Percentiles rank a stretch among this genome's conserved stretches.
phyloP scores from a whole-genome alignment of 192 early-diverging fungal species.

The Chytriomyces confervae region DNA sequence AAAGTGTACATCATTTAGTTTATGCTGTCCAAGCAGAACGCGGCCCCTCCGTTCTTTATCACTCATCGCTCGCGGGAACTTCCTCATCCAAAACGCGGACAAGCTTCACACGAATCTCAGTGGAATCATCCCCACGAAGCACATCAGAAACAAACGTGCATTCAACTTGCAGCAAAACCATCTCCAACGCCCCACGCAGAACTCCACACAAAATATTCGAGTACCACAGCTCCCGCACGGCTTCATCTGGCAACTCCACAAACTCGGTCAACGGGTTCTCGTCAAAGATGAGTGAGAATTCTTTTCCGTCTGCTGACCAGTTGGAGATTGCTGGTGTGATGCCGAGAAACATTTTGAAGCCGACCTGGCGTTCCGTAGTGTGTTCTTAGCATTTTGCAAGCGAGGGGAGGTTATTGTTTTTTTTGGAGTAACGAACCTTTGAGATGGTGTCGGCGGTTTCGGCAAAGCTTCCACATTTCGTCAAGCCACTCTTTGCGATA shows the following conservation, averaged over 20 bases:
- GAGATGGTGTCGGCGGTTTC: slow-evolving; percentile 95
- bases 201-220: slow-evolving; percentile 96
- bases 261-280: slow-evolving; percentile 98
- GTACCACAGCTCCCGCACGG: slow-evolving; percentile 80
- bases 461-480: slow-evolving; percentile 85
- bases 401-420: slow-evolving; percentile 2
- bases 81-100: slow-evolving; percentile 93
- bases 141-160: slow-evolving; percentile 81
- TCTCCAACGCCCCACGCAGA: slow-evolving; percentile 91
- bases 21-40: neutral
- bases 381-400: neutral
- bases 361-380: slow-evolving; percentile 60
- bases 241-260: slow-evolving; percentile 91
- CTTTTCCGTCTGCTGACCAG: slow-evolving; percentile 81
- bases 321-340: slow-evolving; percentile 83
- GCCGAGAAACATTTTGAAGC: slow-evolving; percentile 96
- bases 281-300: slow-evolving; percentile 93
- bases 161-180: slow-evolving; percentile 93
- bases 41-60: neutral
- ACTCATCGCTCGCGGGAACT: slow-evolving; percentile 81
- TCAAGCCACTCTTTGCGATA: slow-evolving; percentile 76
- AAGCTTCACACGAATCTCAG: slow-evolving; percentile 92
- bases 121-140: slow-evolving; percentile 84
- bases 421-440: slow-evolving; percentile 64
- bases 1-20: neutral